These are phyloP conservation scores for Serendipita sp. DNA, from an alignment of 768 basidiomycete species.

Conservation along the genomic window DNA sequence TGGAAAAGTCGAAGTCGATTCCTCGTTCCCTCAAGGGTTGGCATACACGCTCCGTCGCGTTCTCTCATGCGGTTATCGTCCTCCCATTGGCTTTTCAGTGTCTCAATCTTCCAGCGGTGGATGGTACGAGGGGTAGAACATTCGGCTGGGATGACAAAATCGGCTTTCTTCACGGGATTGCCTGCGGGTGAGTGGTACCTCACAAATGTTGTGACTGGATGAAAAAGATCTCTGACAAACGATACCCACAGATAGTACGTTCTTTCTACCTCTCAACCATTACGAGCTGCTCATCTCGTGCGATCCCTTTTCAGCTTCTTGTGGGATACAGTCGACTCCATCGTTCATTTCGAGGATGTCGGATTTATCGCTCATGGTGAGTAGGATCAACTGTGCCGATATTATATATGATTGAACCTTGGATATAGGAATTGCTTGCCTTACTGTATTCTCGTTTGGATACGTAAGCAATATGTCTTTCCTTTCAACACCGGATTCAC, in stretches of 20 bases:
- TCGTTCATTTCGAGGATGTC: constrained; percentile 48
- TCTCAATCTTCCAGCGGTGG: constrained; percentile 32
- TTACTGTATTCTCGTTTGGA: constrained; percentile 47
- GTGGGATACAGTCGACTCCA: constrained; percentile 62
- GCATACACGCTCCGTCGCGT: constrained; percentile 48
- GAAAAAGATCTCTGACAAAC: neutral
- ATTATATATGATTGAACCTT: neutral
- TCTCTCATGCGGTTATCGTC: constrained; percentile 53
- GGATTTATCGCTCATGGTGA: constrained; percentile 68
- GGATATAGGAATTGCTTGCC: constrained; percentile 39
- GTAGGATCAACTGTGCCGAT: constrained; percentile 11
- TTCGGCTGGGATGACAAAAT: constrained; percentile 57
- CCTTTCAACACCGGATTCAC: neutral
- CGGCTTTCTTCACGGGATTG: constrained; percentile 49
- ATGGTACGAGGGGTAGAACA: constrained; percentile 35
- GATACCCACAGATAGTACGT: constrained; percentile 8
- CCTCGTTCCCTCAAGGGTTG: constrained; percentile 9
- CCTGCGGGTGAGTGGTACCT: constrained; percentile 40
- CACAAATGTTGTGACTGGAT: neutral
- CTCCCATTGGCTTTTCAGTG: constrained; percentile 46
- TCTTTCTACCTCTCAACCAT: neutral
- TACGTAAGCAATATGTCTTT: constrained; percentile 36
- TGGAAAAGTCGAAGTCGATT: neutral
- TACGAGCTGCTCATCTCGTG: neutral
- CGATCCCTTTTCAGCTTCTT: constrained; percentile 41